Base-by-base conservation (phyloP, 2,329 filamentous ascomycete genomes). In the Pestalotiopsis sp. region DNA sequence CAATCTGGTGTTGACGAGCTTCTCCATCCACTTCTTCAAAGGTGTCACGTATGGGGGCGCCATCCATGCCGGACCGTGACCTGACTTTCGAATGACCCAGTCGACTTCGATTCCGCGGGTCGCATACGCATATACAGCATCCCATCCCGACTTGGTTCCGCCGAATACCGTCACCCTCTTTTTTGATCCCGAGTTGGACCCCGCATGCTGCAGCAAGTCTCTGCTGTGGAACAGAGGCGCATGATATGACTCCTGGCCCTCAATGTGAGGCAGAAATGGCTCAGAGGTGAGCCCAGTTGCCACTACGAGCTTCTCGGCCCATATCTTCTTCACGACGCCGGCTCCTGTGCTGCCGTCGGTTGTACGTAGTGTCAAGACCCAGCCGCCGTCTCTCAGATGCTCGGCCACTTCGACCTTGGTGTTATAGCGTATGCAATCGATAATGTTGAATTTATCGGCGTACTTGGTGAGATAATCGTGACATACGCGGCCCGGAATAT, bases 61-160 rank as follows among this genome's bases (percentile, higher is more conserved):
- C 71, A 89, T 86, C 84, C 85, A 88, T 0, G 79, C 76, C 0
- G 86, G 86, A 0, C 88, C 88, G 44, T 85, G 82, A 3, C 88
- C 88, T n/a, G 78, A 82, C n/a, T 82, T 79, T 58, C 88, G 82
- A 66, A 91, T 86, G 4, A 91, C 78, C 81, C 88, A 84, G 65
- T 86, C 82, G 9, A 89, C 88, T 65, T 83, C 78, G 55, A 85
- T 81, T 2, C 86, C 87, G 0, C 82, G 77, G 0, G 82, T 81
- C 4, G 85, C 87, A 65, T 85, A 87, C 2, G 85, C 81, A 72
- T 90, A 90, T 0, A 86, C 87, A 1, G 86, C 85, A 74, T 92
- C 90, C 81, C 85, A 91, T 1, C 86, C 87, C 1, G 86, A 89
- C 73, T 92, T 92, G 17, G 83, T 82, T 0, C 82, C 87, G 3